These are phyloP conservation scores for Entomortierella chlamydospora DNA, from an alignment of 192 early-diverging fungal species.

Conservation along the genomic window DNA sequence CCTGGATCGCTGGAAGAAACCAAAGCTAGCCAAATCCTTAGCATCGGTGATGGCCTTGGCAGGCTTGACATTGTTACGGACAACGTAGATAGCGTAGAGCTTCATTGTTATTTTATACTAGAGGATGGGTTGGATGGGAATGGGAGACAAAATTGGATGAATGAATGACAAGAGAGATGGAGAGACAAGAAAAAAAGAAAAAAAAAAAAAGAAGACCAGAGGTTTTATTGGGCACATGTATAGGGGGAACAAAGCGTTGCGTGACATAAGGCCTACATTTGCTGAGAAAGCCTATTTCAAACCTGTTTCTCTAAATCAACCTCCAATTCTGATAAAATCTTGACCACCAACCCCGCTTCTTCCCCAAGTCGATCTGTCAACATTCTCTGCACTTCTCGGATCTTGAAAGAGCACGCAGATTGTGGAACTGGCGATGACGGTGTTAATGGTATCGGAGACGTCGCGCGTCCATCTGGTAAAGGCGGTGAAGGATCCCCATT, in stretches of 20 bases:
- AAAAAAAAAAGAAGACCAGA: too few relatives aligned
- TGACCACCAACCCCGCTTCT: conserved; percentile 23
- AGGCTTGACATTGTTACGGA: conserved; percentile 57
- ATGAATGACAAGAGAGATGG: not conserved
- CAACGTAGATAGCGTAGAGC: conserved; percentile 61
- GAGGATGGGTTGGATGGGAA: not conserved
- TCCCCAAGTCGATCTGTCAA: conserved; percentile 4
- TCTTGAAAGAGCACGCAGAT: not conserved
- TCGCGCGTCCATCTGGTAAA: too few relatives aligned
- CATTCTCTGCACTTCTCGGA: conserved; percentile 9
- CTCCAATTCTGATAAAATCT: conserved; percentile 38
- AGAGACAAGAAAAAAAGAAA: not conserved
- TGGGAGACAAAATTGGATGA: not conserved
- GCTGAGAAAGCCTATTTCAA: not conserved
- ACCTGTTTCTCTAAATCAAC: conserved; percentile 18
- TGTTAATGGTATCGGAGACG: conserved; percentile 7
- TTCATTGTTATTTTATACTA: conserved; percentile 54
- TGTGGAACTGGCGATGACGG: conserved; percentile 8
- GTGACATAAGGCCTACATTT: not conserved
- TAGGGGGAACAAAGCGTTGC: too few relatives aligned
- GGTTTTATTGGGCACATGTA: too few relatives aligned
- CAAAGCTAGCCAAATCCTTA: conserved; percentile 82
- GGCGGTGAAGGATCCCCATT: too few relatives aligned
- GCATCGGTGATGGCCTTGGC: conserved; percentile 69
- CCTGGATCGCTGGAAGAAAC: conserved; percentile 89